Conservation (phyloP, 352 stramenopile genomes). For the Paralagenidium karlingii region DNA sequence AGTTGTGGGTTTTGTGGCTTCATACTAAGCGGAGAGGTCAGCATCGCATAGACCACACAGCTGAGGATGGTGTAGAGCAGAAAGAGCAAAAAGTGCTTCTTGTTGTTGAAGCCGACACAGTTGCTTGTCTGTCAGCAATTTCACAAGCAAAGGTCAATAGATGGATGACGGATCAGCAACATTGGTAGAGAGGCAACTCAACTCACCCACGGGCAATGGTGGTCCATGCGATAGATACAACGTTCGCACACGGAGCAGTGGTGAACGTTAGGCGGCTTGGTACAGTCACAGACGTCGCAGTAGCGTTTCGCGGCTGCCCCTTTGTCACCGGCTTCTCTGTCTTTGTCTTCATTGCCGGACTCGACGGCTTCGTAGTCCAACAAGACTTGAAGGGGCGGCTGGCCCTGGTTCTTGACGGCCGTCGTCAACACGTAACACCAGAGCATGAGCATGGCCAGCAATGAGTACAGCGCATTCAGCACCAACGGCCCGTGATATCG, state of each 20-base stretch:
- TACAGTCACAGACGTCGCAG: constrained; percentile 60
- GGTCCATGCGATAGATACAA: constrained; percentile 77
- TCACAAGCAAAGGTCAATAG: neutral
- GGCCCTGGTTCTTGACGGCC: constrained; percentile 10
- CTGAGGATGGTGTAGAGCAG: constrained; percentile 59
- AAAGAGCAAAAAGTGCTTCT: constrained; percentile 78
- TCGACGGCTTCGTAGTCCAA: constrained; percentile 6
- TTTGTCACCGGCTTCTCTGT: constrained; percentile 3
- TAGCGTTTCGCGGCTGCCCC: constrained; percentile 22
- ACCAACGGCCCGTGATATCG: constrained; percentile 7
- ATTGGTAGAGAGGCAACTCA: neutral
- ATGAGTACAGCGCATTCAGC: constrained; percentile 25
- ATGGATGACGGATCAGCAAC: neutral
- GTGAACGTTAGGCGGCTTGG: constrained; percentile 46
- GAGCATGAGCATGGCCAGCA: constrained; percentile 41
- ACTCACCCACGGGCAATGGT: constrained; percentile 81
- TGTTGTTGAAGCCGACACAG: constrained; percentile 76
- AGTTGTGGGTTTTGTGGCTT: neutral
- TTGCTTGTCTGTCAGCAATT: no score
- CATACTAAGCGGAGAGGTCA: constrained; percentile 18
- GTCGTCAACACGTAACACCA: constrained; percentile 63
- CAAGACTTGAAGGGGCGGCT: neutral
- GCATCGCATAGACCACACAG: constrained; percentile 39
- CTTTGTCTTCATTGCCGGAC: constrained; percentile 3
- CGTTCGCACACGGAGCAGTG: constrained; percentile 65